Evolutionary conservation across 176 grass and related monocot species (phyloP).

Genomic region (Oryza longistaminata): DNA sequence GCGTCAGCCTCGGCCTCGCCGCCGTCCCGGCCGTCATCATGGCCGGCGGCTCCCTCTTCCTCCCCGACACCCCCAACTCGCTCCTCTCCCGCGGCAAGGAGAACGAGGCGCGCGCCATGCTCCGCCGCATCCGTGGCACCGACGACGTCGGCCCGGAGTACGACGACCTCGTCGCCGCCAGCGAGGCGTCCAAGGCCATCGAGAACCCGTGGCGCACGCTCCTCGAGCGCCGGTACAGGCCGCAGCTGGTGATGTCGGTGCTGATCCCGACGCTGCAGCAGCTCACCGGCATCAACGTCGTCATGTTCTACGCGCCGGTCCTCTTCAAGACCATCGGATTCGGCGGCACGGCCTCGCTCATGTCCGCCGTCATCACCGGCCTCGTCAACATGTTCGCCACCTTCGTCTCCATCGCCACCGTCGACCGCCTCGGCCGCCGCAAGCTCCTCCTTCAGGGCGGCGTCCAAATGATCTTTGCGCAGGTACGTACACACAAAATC

Average conservation of each 20-base stretch:
- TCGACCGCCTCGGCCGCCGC: conserved; percentile 46
- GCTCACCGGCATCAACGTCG: conserved; percentile 61
- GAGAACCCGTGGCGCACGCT: conserved; percentile 38
- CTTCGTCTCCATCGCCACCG: conserved; percentile 48
- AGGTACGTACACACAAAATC: background rate
- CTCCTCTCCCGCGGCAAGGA: conserved; percentile 31
- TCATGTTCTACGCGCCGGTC: conserved; percentile 59
- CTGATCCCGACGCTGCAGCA: conserved; percentile 51
- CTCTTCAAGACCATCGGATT: conserved; percentile 64
- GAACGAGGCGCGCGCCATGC: conserved; percentile 35
- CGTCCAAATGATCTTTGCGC: conserved; percentile 30
- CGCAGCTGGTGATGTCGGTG: conserved; percentile 32
- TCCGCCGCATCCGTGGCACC: conserved; percentile 38
- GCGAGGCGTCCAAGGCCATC: conserved; percentile 2
- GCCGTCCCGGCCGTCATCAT: conserved; percentile 40
- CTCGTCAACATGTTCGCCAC: conserved; percentile 49
- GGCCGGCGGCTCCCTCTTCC: conserved; percentile 38
- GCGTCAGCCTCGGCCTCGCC: conserved; percentile 35
- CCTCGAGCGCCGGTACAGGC: conserved; percentile 31
- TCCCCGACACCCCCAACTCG: conserved; percentile 46
- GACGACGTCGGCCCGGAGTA: conserved; percentile 27
- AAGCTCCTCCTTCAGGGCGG: conserved; percentile 43
- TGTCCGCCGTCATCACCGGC: conserved; percentile 54
- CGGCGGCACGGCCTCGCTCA: conserved; percentile 45
- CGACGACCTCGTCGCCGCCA: conserved; percentile 40